phyloP scores from a whole-genome alignment of 2,329 filamentous ascomycete species.

The Phaeosphaeriaceae sp. region DNA sequence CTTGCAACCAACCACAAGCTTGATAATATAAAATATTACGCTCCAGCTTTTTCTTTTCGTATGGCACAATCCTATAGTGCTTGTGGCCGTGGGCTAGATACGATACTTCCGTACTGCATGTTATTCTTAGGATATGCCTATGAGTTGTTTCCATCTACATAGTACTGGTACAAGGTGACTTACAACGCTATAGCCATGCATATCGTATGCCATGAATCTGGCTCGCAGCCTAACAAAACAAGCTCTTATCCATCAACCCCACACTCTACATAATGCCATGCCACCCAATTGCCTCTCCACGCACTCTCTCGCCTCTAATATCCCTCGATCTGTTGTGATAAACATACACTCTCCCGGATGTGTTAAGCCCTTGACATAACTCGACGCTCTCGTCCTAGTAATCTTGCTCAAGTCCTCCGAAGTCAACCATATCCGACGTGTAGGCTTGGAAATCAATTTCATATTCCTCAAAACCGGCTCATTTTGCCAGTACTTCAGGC shows the following conservation, averaged over 20 bases:
- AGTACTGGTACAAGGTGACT: slow-evolving; percentile 20
- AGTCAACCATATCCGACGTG: slow-evolving; percentile 71
- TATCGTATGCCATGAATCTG: not conserved
- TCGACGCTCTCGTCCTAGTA: slow-evolving; percentile 69
- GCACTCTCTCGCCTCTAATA: slow-evolving; percentile 83
- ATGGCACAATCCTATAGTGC: too few relatives aligned
- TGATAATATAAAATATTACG: too few relatives aligned
- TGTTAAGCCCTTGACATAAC: slow-evolving; percentile 73
- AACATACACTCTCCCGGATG: slow-evolving; percentile 83
- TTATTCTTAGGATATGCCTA: too few relatives aligned
- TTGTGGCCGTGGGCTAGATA: too few relatives aligned
- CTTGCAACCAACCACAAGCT: too few relatives aligned
- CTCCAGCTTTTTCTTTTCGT: too few relatives aligned
- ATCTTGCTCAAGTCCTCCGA: slow-evolving; percentile 68
- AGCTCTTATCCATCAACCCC: slow-evolving; percentile 27
- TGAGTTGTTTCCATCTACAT: not conserved
- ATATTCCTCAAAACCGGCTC: slow-evolving; percentile 76
- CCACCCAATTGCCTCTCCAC: slow-evolving; percentile 83
- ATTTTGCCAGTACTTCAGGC: slow-evolving; percentile 87
- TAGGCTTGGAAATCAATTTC: slow-evolving; percentile 74
- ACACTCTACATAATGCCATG: slow-evolving; percentile 74
- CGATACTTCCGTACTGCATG: too few relatives aligned
- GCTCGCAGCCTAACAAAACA: too few relatives aligned
- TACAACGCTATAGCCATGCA: slow-evolving; percentile 19
- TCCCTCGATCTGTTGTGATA: slow-evolving; percentile 75